A percentile compares a stretch with the other conserved stretches of the same genome.
Conservation (phyloP, 1,139 yeast genomes). For the Hansenula lynferdii region DNA sequence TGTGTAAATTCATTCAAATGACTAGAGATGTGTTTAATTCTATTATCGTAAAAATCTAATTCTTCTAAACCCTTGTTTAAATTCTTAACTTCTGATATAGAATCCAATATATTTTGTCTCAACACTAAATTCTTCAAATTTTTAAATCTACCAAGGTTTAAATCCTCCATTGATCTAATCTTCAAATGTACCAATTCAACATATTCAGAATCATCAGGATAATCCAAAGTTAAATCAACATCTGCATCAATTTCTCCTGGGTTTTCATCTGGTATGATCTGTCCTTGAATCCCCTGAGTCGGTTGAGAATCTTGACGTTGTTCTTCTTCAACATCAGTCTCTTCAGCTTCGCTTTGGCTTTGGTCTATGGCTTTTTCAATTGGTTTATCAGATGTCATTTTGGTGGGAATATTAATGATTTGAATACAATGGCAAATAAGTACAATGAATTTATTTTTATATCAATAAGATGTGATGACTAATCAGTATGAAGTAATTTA, state of each 20-base stretch:
- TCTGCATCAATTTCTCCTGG: slow-evolving; percentile 41
- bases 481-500: background rate
- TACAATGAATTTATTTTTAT: too few species aligned
- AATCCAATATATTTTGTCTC: slow-evolving; percentile 78
- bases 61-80: slow-evolving; percentile 62
- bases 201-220: slow-evolving; percentile 57
- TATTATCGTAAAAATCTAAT: slow-evolving; percentile 86
- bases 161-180: slow-evolving; percentile 60
- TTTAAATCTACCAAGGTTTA: slow-evolving; percentile 55
- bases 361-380: background rate
- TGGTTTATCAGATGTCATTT: background rate
- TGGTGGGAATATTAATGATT: too few species aligned
- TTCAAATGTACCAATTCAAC: slow-evolving; percentile 80
- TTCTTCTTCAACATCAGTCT: slow-evolving; percentile 14
- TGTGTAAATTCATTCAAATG: slow-evolving; percentile 56
- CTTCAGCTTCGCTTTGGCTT: slow-evolving; percentile 18
- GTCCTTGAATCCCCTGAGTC: slow-evolving; percentile 24
- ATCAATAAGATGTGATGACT: too few species aligned
- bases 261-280: slow-evolving; percentile 51
- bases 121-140: slow-evolving; percentile 61
- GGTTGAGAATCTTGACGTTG: too few species aligned
- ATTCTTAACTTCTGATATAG: slow-evolving; percentile 64
- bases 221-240: slow-evolving; percentile 56
- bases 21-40: slow-evolving; percentile 77
- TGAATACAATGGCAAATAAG: too few species aligned